Evolutionary conservation across 441 rosid genomes (phyloP).

Genomic region (Hypseocharis bilobata): DNA sequence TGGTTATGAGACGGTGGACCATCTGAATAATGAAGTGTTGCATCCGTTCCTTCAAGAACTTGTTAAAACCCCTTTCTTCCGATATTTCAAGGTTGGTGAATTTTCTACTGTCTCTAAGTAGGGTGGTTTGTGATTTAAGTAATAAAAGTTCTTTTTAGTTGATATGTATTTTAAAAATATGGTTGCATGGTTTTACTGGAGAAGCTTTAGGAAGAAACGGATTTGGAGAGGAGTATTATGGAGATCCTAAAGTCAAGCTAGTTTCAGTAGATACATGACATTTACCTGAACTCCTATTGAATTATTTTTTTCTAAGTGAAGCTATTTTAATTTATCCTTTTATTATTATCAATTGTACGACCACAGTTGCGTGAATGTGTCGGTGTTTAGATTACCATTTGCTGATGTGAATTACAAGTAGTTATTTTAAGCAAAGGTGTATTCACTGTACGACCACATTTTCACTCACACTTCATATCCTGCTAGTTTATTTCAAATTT

Average conservation of each 20-base stretch:
- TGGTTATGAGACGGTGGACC: slow-evolving; percentile 67
- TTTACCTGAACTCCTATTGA: too few species aligned
- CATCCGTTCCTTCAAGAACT: slow-evolving; percentile 68
- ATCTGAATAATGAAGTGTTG: slow-evolving; percentile 53
- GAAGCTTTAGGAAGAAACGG: neutral
- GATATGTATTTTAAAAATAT: neutral
- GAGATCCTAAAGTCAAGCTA: too few species aligned
- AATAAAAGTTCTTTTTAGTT: neutral
- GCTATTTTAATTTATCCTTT: too few species aligned
- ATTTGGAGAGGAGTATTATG: neutral
- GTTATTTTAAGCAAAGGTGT: too few species aligned
- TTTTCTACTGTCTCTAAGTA: neutral
- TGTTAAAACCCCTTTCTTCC: slow-evolving; percentile 63
- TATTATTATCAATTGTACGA: too few species aligned
- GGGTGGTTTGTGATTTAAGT: neutral
- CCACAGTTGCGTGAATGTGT: too few species aligned
- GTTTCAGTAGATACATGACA: neutral
- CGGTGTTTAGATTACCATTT: too few species aligned
- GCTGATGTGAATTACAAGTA: too few species aligned
- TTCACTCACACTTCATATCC: too few species aligned
- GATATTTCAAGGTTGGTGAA: slow-evolving; percentile 70
- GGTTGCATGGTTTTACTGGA: neutral
- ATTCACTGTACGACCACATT: too few species aligned
- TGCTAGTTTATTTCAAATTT: too few species aligned
- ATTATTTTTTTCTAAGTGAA: too few species aligned